Base-by-base conservation (phyloP, 2,329 filamentous ascomycete genomes). In the Fusarium caatingaense region DNA sequence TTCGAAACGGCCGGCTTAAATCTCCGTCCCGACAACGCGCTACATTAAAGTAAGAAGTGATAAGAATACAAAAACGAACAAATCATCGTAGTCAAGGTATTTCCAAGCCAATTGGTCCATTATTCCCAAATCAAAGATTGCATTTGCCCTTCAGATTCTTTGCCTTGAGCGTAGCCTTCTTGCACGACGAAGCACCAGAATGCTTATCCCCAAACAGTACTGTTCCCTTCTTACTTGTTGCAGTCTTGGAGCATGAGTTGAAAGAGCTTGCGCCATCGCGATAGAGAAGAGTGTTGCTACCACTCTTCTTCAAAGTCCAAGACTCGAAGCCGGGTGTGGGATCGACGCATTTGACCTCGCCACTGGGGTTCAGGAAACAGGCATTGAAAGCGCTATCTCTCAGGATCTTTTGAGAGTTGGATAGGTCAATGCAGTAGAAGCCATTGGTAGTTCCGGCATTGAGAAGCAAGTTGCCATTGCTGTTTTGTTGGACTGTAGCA, bases 401-500 rank as follows among this genome's bases (percentile, higher is more conserved):
- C 12, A 80, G 72, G 6, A 78, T 56, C 4, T 74, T 68, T n/a
- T 69, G 71, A 0, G 64, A 11, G 42, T 74, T 56, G 23, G 72
- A 60, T 15, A 76, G 59, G 28, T 79, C 54, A 23, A 79, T 73
- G 63, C 78, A 80, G 62, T 77, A 80, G 72, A 76, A 77, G 23
- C 77, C 77, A 0, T 71, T 55, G 2, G 72, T 61, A 8, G 72
- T 60, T 46, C 49, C 66, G 4, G 70, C 71, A 18, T 73, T 67
- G 27, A 80, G 62, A 49, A 76, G 75, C 23, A 79, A 57, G 44
- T 70, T 68, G 46, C 78, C 78, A 21, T 60, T 68, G n/a, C 58
- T 55, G 44, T 75, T 68, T 63, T 80, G 74, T 62, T 76, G 73
- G 27, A 78, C 66, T 23, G 69, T 61, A 16, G 69, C 66, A 21